phyloP scores from a whole-genome alignment of 1,284 basidiomycete genomes.

The Takashimella koratensis region DNA sequence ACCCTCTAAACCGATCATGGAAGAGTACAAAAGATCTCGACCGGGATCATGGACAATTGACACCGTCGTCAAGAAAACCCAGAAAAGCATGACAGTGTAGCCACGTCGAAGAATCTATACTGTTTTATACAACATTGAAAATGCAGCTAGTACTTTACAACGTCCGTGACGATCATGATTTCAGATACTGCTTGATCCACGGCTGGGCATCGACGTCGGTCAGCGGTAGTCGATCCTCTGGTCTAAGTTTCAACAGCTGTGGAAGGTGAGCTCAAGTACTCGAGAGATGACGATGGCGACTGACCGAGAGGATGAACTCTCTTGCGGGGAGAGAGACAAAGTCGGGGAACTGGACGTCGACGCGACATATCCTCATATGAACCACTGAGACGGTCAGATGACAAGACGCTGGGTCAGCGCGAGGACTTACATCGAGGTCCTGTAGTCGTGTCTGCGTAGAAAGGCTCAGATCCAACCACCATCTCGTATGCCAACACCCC shows the following conservation, averaged over 20 bases:
- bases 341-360: slow-evolving; percentile 73
- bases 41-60: no score
- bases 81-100: no score
- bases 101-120: no score
- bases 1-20: no score
- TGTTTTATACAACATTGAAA: no score
- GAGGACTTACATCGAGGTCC: slow-evolving; percentile 34
- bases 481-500: slow-evolving; percentile 96
- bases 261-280: neutral
- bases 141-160: no score
- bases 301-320: slow-evolving; percentile 62
- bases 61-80: no score
- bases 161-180: no score
- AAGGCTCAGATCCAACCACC: slow-evolving; percentile 83
- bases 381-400: slow-evolving; percentile 20
- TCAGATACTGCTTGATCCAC: no score
- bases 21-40: no score
- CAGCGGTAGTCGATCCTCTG: slow-evolving; percentile 72
- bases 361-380: slow-evolving; percentile 37
- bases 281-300: slow-evolving; percentile 19
- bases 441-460: slow-evolving; percentile 58
- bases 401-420: no score
- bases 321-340: slow-evolving; percentile 59
- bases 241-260: slow-evolving; percentile 78
- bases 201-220: slow-evolving; percentile 73